Percentiles rank a stretch among this genome's conserved stretches.
Conservation (phyloP, 345 rosid species). For the Syzygium jambos region DNA sequence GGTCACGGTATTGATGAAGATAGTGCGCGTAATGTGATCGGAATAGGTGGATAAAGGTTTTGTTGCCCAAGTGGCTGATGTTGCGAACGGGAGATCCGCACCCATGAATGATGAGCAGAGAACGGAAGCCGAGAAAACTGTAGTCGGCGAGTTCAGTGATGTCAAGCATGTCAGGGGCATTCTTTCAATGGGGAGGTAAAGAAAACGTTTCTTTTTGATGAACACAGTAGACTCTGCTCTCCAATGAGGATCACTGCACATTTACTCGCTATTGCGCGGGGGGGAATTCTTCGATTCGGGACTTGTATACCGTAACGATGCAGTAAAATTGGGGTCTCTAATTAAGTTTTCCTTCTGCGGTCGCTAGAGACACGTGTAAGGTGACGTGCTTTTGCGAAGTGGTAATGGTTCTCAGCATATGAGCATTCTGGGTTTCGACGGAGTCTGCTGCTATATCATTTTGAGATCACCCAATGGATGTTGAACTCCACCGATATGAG, state of each 20-base stretch:
- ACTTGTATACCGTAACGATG: background rate
- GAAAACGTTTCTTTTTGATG: background rate
- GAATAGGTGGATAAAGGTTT: conserved; percentile 87
- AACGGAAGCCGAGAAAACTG: conserved; percentile 58
- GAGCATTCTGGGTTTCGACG: background rate
- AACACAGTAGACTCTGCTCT: background rate
- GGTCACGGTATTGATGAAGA: background rate
- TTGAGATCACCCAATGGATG: background rate
- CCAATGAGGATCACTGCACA: background rate
- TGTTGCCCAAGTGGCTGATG: conserved; percentile 99
- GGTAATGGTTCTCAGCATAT: background rate
- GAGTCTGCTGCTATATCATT: background rate
- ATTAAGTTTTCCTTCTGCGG: background rate
- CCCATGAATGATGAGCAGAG: conserved; percentile 85
- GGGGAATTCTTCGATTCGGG: background rate
- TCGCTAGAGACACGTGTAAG: background rate
- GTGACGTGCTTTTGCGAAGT: background rate
- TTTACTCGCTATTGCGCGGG: background rate
- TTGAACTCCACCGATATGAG: background rate
- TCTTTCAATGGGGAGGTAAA: conserved; percentile 85
- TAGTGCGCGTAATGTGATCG: background rate
- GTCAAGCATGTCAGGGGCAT: conserved; percentile 89
- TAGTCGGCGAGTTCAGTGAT: conserved; percentile 81
- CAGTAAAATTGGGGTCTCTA: background rate
- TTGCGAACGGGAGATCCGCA: conserved; percentile 62